Conservation (phyloP, 169 alveolate genomes). For the Plasmodium malariae region DNA sequence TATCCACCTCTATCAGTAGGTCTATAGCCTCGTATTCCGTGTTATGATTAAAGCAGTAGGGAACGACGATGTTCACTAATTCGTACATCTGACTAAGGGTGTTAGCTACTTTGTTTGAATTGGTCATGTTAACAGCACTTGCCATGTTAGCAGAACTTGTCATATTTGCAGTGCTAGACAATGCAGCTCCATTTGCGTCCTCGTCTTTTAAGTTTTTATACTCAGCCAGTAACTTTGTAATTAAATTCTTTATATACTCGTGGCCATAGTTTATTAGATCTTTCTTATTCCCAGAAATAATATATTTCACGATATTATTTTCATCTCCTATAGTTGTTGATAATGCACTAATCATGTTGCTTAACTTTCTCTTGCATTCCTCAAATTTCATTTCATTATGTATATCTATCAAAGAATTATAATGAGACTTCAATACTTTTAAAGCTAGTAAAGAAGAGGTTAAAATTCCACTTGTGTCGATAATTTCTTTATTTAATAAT, state of each 20-base stretch:
- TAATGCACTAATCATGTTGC: constrained; percentile 77
- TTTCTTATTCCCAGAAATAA: constrained; percentile 47
- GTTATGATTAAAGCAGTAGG: constrained; percentile 89
- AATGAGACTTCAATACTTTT: constrained; percentile 51
- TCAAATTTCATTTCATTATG: constrained; percentile 50
- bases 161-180: background rate
- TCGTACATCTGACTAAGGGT: constrained; percentile 54
- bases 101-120: background rate
- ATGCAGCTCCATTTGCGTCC: constrained; percentile 13
- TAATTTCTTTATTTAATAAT: constrained; percentile 60
- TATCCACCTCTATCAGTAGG: constrained; percentile 88
- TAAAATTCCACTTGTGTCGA: constrained; percentile 67
- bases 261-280: constrained; percentile 68
- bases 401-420: constrained; percentile 47
- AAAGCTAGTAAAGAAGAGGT: constrained; percentile 61
- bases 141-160: background rate
- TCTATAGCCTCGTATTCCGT: constrained; percentile 91
- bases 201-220: constrained; percentile 60
- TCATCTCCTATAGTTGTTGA: constrained; percentile 76
- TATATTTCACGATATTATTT: constrained; percentile 60
- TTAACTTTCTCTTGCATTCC: constrained; percentile 64
- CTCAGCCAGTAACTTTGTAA: constrained; percentile 36
- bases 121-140: background rate
- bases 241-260: constrained; percentile 70
- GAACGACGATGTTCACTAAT: constrained; percentile 86